Base-by-base conservation (phyloP, 805 yeast species). In the Cyberlindnera meyerae region DNA sequence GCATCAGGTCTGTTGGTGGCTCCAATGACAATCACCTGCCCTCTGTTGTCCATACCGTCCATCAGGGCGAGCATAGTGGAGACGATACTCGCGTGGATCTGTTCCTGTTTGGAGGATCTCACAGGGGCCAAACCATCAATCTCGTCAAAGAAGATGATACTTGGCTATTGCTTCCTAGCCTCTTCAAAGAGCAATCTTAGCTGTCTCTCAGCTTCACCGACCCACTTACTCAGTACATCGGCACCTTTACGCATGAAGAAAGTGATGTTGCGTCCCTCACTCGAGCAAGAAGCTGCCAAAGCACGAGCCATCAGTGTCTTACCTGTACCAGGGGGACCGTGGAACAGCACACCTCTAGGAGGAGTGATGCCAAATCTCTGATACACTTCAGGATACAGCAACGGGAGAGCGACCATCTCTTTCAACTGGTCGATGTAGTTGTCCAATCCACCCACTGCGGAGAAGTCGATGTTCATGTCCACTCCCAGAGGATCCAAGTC, bases 281-380 rank as follows among this genome's bases (percentile, higher is more conserved):
- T 77, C 0, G 96, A 84, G 51, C 96, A 88, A 47, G 95, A 84
- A 0, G 97, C 93, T 2, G 98, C 98, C 34, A 93, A 66, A 0
- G 98, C 98, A 42, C 98, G 67, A 0, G 98, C 98, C 96, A 93
- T 87, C 35, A 93, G 71, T 0, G 98, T 93, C 58, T 93, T 93
- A 71, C 98, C 98, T 0, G 98, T 93, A 46, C 98, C 98, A 3
- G 98, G 98, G 5, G 98, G 98, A 31, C 98, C 98, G 61, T 93
- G 98, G 63, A 93, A 93, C 37, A 93, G 62, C 1, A 93, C 98
- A 44, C 98, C 98, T 47, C 98, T 69, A 14, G 98, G 98, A 1
- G 98, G 97, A 0, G 96, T 86, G 24, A 90, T 87, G 39, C 79
- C 80, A 54, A 93, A 93, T 56, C 79, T 79, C 47, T 87, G 83